Evolutionary conservation across 78 protist species (phyloP).

Genomic region (Dictyostelium discoideum): DNA sequence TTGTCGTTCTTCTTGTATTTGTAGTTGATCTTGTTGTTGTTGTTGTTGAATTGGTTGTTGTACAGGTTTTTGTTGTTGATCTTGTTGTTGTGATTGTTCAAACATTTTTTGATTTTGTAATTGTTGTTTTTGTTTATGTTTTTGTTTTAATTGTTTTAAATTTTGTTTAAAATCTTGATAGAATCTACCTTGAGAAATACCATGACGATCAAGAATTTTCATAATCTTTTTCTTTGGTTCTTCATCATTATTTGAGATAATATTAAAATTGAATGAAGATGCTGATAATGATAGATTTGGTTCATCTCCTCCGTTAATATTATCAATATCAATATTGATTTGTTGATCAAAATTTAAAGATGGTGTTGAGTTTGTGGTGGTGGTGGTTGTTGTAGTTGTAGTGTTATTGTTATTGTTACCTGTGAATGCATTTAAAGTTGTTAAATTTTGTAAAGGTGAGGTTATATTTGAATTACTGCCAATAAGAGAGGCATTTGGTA

Average conservation of each 20-base stretch:
- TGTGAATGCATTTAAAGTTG: neutral
- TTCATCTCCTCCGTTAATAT: neutral
- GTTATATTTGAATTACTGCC: neutral
- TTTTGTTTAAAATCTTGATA: constrained; percentile 23
- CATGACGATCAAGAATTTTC: constrained; percentile 34
- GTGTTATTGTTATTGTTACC: too few relatives aligned
- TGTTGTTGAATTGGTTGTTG: neutral
- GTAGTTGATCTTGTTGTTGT: neutral
- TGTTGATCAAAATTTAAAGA: neutral
- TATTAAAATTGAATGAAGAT: neutral
- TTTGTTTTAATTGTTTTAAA: neutral
- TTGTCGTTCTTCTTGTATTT: neutral
- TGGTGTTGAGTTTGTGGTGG: neutral
- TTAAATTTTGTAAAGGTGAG: neutral
- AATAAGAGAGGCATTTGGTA: neutral
- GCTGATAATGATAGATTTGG: neutral
- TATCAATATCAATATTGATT: neutral
- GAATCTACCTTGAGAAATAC: constrained; percentile 35
- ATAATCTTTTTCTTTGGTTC: constrained; percentile 8
- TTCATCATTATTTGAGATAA: neutral
- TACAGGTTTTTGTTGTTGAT: neutral
- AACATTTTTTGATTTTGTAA: neutral
- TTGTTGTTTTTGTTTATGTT: neutral
- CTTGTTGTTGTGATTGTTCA: neutral
- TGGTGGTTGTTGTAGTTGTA: neutral